Conservation (phyloP, 2,329 filamentous ascomycete species). For the Venturia asperata region DNA sequence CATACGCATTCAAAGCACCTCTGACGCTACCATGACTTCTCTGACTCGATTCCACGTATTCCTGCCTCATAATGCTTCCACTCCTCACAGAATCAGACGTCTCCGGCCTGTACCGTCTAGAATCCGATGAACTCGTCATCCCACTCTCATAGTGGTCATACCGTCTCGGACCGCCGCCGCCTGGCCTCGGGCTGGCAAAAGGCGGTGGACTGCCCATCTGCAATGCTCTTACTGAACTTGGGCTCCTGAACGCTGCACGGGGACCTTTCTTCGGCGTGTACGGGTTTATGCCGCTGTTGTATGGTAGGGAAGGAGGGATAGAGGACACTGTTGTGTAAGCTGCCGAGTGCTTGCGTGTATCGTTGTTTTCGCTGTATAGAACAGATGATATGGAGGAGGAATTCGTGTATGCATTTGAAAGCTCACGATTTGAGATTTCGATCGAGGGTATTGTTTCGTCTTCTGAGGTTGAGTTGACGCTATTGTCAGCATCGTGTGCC, state of each 20-base stretch:
- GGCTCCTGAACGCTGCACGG: conserved; percentile 60
- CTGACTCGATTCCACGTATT: neutral
- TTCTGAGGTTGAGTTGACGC: neutral
- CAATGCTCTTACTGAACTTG: conserved; percentile 61
- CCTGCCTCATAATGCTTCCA: conserved; percentile 7
- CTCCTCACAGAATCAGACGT: conserved; percentile 3
- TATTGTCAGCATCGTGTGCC: conserved; percentile 2
- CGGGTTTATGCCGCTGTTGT: conserved; percentile 31
- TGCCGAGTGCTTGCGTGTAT: conserved; percentile 15
- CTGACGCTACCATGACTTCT: conserved; percentile 2
- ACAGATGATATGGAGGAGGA: neutral
- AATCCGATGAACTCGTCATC: neutral
- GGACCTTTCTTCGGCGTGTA: conserved; percentile 50
- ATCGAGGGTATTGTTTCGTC: neutral
- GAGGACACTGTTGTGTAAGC: conserved; percentile 28
- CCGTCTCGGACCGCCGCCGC: neutral
- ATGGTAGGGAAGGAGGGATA: conserved; percentile 28
- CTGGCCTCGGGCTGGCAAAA: conserved; percentile 36
- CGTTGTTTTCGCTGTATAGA: neutral
- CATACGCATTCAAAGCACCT: conserved; percentile 41
- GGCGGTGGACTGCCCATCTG: conserved; percentile 63
- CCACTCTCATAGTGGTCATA: neutral
- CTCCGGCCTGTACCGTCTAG: conserved; percentile 1
- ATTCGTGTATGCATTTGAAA: neutral
- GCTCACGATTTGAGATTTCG: neutral